Base-by-base conservation (phyloP, 371 early-diverging fungal species). In the Paramicrosporidium saccamoebae region DNA sequence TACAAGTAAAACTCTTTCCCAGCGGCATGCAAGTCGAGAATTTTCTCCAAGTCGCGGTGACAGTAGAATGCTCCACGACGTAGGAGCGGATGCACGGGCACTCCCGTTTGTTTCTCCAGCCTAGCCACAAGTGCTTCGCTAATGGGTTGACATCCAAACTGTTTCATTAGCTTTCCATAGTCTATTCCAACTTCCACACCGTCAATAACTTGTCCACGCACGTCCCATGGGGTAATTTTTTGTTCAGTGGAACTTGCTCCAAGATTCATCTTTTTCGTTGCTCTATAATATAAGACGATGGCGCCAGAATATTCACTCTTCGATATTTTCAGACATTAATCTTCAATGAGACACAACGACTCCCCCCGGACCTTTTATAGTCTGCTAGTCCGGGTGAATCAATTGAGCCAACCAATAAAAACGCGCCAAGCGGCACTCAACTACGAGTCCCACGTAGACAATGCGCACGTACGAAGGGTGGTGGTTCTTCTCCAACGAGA, bases 1-100 rank as follows among this genome's bases (percentile, higher is more conserved):
- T 98, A 98, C 24, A 98, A 48, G 44, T 64, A 98, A 50, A 96
- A 92, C 6, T 90, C 81, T 47, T 88, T 75, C 46, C 72, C 73
- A 35, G 75, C 60, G 46, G 82, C 82, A 42, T 55, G 60, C 17
- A 67, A 53, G 41, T 92, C 84, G 20, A 98, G 48, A 26, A 94
- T 74, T 23, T 46, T 38, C 20, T 35, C 53, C 33, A 98, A 55
- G 30, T 98, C 98, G 46, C 92, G 79, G 50, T 98, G 98, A 24
- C 92, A 94, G 48, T 95, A 96, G 41, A 94, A 86, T 17, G 88
- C 50, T 12, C 82, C 81, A 28, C 98, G 59, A 29, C 79, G 57
- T 29, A 98, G 50, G 25, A 81, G 63, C 25, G 56, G 48, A 39
- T 92, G 96, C 23, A 78, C 62, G 30, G 48, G 46, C 21, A 53